Base-by-base conservation (phyloP, 352 stramenopile genomes). In the Globisporangium rhizosaccharum region DNA sequence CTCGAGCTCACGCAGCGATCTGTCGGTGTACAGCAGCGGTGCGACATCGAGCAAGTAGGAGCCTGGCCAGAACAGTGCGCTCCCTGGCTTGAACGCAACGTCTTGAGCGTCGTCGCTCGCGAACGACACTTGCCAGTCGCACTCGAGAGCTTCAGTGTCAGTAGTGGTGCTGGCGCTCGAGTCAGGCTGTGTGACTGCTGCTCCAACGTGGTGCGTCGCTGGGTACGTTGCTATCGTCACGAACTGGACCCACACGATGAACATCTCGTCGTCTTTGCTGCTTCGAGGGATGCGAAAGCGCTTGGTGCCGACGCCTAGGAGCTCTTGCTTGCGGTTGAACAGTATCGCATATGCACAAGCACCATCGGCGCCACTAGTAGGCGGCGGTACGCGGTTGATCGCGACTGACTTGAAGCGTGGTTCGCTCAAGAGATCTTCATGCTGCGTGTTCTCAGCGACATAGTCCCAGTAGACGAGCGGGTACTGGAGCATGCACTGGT, bases 401-500 rank as follows among this genome's bases (percentile, higher is more conserved):
- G 44, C 59, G 18, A 87, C 55, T 0, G 76, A 77, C 8, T 66
- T 72, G 52, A 92, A 88, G 25, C 70, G 54, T 11, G 63, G 70
- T 53, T 87, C 74, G 5, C 73, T 79, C 36, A 92, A 30, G 37
- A 90, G 55, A 26, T 56, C 52, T 1, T 59, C 53, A 42, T 87
- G 61, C 15, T 73, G 50, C 0, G 25, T n/a, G 47, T 84, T 66
- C 6, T 76, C 63, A 0, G 74, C 72, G n/a, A 88, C n/a, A 50
- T 90, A 92, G 46, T 92, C 82, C 64, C 69, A 76, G 64, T 85
- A 92, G 44, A 73, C 70, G 12, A 82, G 59, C 4, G 70, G 65
- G n/a, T 64, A 28, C 2, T 57, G 53, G 1, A 71, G 39, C 20
- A 76, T 51, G 45, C 78, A 88, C 0, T 6, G 49, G 10, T 80